Percentiles rank a stretch among this genome's conserved stretches.
These are phyloP conservation scores for Lepiota venenata DNA, from an alignment of 768 basidiomycete genomes.

Conservation along the genomic window DNA sequence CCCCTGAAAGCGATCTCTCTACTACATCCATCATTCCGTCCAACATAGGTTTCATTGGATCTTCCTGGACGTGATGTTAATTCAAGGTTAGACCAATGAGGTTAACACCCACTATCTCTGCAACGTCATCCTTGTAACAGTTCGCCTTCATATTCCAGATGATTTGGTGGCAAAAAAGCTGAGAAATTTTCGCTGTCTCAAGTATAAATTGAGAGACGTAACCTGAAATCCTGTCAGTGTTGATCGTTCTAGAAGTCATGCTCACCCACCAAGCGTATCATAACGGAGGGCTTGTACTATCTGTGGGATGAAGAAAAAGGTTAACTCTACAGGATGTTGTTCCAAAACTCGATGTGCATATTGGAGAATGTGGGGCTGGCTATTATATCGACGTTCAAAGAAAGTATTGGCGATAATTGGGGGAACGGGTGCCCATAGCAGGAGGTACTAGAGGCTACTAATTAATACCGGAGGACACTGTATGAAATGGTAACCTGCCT, in stretches of 20 bases:
- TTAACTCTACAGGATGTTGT: conserved; percentile 90
- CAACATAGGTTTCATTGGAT: conserved; percentile 94
- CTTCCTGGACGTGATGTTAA: conserved; percentile 53
- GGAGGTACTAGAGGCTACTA: conserved; percentile 56
- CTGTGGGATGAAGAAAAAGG: conserved; percentile 99
- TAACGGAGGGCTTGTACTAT: conserved; percentile 94
- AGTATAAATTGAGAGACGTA: conserved; percentile 96
- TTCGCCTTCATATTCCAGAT: conserved; percentile 99
- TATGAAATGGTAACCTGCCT: conserved; percentile 42
- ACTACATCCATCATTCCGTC: conserved; percentile 82
- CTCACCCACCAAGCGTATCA: conserved; percentile 72
- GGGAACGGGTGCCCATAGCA: conserved; percentile 87
- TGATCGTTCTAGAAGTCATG: neutral
- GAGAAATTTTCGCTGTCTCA: conserved; percentile 96
- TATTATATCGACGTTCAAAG: conserved; percentile 82
- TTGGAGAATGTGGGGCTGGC: conserved; percentile 85
- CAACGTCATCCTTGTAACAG: conserved; percentile 87
- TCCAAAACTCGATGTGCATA: conserved; percentile 95
- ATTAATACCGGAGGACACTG: neutral
- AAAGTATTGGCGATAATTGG: conserved; percentile 78
- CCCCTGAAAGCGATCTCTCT: conserved; percentile 82
- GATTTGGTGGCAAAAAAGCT: conserved; percentile 98
- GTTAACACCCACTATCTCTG: conserved; percentile 61
- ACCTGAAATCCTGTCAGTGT: conserved; percentile 41
- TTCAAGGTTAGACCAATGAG: neutral